Evolutionary conservation across 1,284 basidiomycete species (phyloP), one percentile per base, ranked within the genome.

Genomic region (Melampsora americana): DNA sequence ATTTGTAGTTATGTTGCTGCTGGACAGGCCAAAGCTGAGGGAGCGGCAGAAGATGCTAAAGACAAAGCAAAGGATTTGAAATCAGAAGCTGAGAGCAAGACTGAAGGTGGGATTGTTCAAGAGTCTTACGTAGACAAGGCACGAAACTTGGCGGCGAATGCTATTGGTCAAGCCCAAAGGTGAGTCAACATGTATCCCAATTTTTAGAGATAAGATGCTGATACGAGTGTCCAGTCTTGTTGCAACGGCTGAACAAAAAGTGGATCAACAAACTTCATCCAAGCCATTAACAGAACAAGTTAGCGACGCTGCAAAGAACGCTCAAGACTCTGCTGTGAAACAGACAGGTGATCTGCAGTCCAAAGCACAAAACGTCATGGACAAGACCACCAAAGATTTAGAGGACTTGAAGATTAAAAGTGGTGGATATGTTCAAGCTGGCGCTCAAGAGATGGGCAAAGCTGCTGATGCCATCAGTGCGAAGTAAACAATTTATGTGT

Each of bases 151-250:
- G 50, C 50, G 20, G 50, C 26, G 6, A 56, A 6, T 56, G 50
- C 50, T 20, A 56, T 56, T 26, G 50, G 26, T n/a, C 50, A 56
- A 56, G 50, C 50, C 50, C 50, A 56, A 26, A 56, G 50, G 50
- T 56, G 14, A 56, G 50, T 26, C 6, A 12, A 26, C 14, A n/a
- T 56, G 3, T 4, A 56, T 5, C 50, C 18, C 14, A 16, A 6
- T 16, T 6, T n/a, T 26, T 56, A 12, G 6, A 56, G 18, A 56
- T 56, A 4, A 5, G 50, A 20, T 56, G 26, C n/a, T 56, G 50
- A n/a, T 6, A 20, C 18, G 14, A n/a, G 26, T 56, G 5, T n/a
- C 14, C 26, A n/a, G 20, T 26, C 18, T 26, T 56, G 50, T 26
- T 56, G 18, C 50, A 56, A 56, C 18, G 14, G 26, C 50, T 16